These are phyloP conservation scores for Pythium oligandrum DNA, from an alignment of 352 stramenopile species.

Conservation along the genomic window DNA sequence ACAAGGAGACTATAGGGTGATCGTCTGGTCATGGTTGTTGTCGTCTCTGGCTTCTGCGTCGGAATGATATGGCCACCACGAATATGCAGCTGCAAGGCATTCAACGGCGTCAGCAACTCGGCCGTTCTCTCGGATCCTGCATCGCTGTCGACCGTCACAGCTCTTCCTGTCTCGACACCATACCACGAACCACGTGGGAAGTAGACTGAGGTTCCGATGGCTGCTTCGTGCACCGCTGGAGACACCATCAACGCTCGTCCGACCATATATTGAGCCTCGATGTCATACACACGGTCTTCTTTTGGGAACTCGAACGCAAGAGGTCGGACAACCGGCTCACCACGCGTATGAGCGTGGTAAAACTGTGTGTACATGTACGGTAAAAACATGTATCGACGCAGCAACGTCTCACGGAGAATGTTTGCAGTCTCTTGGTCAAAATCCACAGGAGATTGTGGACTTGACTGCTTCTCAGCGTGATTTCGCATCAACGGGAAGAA, in stretches of 20 bases:
- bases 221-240: constrained; percentile 59
- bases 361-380: constrained; percentile 88
- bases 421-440: constrained; percentile 65
- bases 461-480: constrained; percentile 35
- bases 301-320: constrained; percentile 65
- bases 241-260: constrained; percentile 73
- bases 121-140: constrained; percentile 14
- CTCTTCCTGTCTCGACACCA: constrained; percentile 44
- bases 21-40: constrained; percentile 50
- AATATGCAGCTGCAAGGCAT: constrained; percentile 58
- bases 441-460: constrained; percentile 53
- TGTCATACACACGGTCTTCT: constrained; percentile 27
- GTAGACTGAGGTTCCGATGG: constrained; percentile 54
- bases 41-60: constrained; percentile 46
- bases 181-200: constrained; percentile 75
- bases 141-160: constrained; percentile 6
- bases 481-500: constrained; percentile 81
- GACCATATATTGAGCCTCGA: constrained; percentile 73
- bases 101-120: constrained; percentile 46
- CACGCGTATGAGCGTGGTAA: constrained; percentile 42
- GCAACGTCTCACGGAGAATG: constrained; percentile 51
- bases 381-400: constrained; percentile 63
- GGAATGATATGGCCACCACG: constrained; percentile 61
- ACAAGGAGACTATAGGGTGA: constrained; percentile 50
- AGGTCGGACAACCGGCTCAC: constrained; percentile 41